phyloP scores from a whole-genome alignment of 495 filamentous ascomycete species.

The Penicillium bovifimosum region DNA sequence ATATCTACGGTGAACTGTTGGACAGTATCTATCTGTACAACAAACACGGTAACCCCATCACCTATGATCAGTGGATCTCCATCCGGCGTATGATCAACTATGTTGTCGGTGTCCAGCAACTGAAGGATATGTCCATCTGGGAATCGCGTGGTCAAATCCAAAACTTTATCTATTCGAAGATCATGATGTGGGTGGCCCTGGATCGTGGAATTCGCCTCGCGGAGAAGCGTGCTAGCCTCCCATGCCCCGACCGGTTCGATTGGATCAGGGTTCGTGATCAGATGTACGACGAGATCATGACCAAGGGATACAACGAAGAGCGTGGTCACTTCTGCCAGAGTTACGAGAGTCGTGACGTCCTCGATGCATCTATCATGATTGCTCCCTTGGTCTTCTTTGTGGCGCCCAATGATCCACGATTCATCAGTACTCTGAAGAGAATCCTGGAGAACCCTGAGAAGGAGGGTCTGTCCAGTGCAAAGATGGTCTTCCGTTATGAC shows the following conservation, averaged over 20 bases:
- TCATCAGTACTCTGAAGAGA: slow-evolving; percentile 60
- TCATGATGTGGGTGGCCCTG: slow-evolving; percentile 73
- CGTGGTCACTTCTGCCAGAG: slow-evolving; percentile 64
- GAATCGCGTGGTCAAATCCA: slow-evolving; percentile 67
- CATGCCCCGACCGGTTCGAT: slow-evolving; percentile 57
- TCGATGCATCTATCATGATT: slow-evolving; percentile 67
- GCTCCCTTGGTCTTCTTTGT: slow-evolving; percentile 73
- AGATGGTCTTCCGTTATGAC: slow-evolving; percentile 67
- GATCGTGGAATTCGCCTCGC: slow-evolving; percentile 65
- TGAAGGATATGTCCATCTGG: slow-evolving; percentile 75
- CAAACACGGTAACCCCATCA: slow-evolving; percentile 68
- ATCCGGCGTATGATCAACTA: slow-evolving; percentile 55
- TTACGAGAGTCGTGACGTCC: slow-evolving; percentile 59
- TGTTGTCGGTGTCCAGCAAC: slow-evolving; percentile 40
- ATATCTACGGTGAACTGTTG: slow-evolving; percentile 73
- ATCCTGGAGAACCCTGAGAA: slow-evolving; percentile 63
- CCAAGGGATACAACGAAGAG: slow-evolving; percentile 58
- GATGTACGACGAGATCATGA: slow-evolving; percentile 70
- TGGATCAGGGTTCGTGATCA: slow-evolving; percentile 59
- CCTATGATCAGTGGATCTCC: slow-evolving; percentile 64
- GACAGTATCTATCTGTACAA: slow-evolving; percentile 73
- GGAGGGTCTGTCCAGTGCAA: slow-evolving; percentile 65
- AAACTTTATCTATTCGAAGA: slow-evolving; percentile 67
- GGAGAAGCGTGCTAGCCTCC: slow-evolving; percentile 60
- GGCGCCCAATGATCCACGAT: slow-evolving; percentile 65